phyloP scores from a whole-genome alignment of 192 early-diverging fungal genomes.

The Cladochytrium replicatum region DNA sequence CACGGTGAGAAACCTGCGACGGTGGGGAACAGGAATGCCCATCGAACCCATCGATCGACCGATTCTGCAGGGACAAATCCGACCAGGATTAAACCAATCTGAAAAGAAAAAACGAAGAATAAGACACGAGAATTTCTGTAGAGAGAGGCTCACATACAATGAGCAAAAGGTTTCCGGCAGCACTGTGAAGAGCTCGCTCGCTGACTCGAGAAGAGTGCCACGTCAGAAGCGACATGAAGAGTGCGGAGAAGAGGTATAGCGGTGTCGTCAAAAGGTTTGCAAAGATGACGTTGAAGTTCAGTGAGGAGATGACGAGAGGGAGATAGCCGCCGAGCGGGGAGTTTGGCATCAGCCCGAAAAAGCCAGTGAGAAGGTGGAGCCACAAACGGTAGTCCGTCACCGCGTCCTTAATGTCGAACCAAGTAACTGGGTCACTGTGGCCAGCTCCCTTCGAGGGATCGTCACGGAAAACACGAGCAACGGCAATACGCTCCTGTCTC shows the following conservation, averaged over 20 bases:
- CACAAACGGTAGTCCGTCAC: conserved; percentile 19
- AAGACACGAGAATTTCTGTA: not conserved
- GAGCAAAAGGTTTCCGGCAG: conserved; percentile 9
- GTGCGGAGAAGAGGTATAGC: conserved; percentile 6
- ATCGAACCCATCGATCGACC: no score
- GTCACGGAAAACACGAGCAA: conserved; percentile 50
- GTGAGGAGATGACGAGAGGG: conserved; percentile 17
- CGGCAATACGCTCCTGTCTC: conserved; percentile 36
- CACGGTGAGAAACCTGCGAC: no score
- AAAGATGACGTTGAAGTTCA: conserved; percentile 21
- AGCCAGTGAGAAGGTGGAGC: conserved; percentile 14
- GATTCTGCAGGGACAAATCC: no score
- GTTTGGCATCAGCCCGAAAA: conserved; percentile 2
- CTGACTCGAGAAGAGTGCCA: conserved; percentile 5
- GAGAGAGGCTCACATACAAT: conserved; percentile 19
- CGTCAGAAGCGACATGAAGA: conserved; percentile 11
- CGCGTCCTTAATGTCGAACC: conserved; percentile 9
- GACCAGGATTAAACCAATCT: no score
- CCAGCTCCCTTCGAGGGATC: conserved; percentile 50
- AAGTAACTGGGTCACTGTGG: no score
- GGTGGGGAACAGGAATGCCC: no score
- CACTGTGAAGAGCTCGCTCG: conserved; percentile 13
- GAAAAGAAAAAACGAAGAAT: no score
- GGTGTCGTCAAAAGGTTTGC: conserved; percentile 23
- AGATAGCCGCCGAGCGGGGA: conserved; percentile 16